phyloP scores from a whole-genome alignment of 257 asterid species.

The Avicennia marina region DNA sequence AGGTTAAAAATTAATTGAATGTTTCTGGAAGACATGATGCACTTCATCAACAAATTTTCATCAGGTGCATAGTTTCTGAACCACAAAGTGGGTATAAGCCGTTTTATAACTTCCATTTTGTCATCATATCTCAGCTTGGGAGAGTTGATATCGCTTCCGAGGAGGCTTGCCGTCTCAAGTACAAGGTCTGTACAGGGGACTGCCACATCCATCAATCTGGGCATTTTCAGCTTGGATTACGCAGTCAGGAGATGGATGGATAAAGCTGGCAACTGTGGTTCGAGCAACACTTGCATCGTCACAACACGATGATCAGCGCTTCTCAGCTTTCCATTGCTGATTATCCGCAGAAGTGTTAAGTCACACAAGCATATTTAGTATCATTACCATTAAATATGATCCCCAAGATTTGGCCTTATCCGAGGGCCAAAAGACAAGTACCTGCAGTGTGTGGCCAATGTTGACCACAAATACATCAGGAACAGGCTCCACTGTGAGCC shows the following conservation, averaged over 20 bases:
- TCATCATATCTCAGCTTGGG: background rate
- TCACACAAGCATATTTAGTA: too few species aligned
- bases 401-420: too few species aligned
- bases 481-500: constrained; percentile 23
- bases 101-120: background rate
- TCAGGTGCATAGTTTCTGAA: too few species aligned
- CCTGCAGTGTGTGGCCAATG: constrained; percentile 28
- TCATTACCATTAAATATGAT: too few species aligned
- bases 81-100: too few species aligned
- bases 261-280: constrained; percentile 18
- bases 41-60: too few species aligned
- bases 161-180: constrained; percentile 1
- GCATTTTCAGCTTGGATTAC: constrained; percentile 6
- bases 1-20: too few species aligned
- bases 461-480: constrained; percentile 27
- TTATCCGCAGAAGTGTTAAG: constrained; percentile 11
- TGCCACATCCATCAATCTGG: background rate
- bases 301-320: constrained; percentile 22
- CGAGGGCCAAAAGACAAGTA: too few species aligned
- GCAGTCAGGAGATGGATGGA: constrained; percentile 3
- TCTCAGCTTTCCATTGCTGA: constrained; percentile 23
- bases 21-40: too few species aligned
- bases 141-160: background rate
- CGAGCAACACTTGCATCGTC: constrained; percentile 16
- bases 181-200: constrained; percentile 8